A percentile compares a stretch with the other conserved stretches of the same genome.
Evolutionary conservation across 2,329 filamentous ascomycete species (phyloP).

Genomic region (Blastomyces gilchristii): DNA sequence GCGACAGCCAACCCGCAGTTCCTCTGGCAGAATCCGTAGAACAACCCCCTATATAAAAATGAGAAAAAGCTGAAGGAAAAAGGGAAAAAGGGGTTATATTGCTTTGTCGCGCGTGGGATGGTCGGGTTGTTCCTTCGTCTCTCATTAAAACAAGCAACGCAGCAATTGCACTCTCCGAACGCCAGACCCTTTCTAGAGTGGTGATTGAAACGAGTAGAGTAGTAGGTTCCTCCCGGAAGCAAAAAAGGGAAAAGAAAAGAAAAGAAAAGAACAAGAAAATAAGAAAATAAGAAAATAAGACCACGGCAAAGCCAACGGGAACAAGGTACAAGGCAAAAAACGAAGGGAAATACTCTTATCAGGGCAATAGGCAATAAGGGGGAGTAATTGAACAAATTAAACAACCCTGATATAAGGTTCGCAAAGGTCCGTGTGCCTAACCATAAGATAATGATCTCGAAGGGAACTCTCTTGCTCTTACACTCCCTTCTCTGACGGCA

Average conservation of each 20-base stretch:
- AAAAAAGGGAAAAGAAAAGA: neutral
- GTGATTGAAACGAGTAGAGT: neutral
- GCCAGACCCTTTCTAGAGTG: neutral
- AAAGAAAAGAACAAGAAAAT: neutral
- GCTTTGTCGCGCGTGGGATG: neutral
- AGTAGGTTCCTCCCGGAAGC: neutral
- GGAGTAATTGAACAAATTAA: neutral
- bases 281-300: neutral
- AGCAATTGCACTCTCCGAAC: neutral
- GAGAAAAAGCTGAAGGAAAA: neutral
- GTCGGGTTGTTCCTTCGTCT: neutral
- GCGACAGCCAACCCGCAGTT: neutral
- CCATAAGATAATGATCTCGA: neutral
- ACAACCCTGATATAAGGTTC: neutral
- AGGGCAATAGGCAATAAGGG: neutral
- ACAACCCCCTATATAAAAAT: neutral
- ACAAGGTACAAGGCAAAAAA: neutral
- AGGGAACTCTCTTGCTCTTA: neutral
- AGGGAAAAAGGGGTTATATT: neutral
- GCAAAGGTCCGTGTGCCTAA: neutral
- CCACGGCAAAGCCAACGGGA: no score
- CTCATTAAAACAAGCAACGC: neutral
- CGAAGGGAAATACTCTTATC: neutral
- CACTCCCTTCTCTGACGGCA: neutral
- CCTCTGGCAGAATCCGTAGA: neutral